Evolutionary conservation across 1,139 yeast genomes (phyloP), one percentile per base, ranked within the genome.

Genomic region (Zhuliangozyma blackwelliae): DNA sequence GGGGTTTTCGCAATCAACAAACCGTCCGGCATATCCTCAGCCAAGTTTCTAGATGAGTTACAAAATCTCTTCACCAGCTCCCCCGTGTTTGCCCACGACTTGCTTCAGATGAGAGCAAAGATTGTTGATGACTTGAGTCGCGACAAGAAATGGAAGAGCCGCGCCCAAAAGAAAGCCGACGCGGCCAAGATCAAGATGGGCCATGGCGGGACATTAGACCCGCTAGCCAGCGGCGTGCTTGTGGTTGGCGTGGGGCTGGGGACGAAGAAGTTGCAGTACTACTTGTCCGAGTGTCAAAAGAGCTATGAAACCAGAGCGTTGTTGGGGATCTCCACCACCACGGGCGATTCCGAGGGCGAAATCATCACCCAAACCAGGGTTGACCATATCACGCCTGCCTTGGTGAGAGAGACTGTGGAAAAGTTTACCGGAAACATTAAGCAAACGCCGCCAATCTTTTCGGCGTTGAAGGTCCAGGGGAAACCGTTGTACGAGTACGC

Each of bases 191-290:
- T 90, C 25, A 92, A 94, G 54, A 83, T 92, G 66, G 99, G 99
- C 1, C 99, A 94, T 59, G 99, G 98, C 7, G 99, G 99, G 6
- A 92, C 99, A 0, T 68, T 94, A 32, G 99, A 94, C 54, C 97
- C 97, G 0, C 61, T 88, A 39, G 99, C 99, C 0, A 80, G 89
- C 25, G 99, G 99, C 7, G 92, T 92, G 2, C 60, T 92, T 40
- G 94, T 94, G 2, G 73, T 94, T 41, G 99, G 98, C 4, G 77
- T 94, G 21, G 97, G 97, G 8, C 48, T 68, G 2, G 98, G 98
- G 2, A 94, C 99, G 3, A 92, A 90, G 55, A 69, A 76, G 54
- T 66, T 94, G 33, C 82, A 79, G 40, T 69, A 77, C 41, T 89
- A 84, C 51, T 68, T 83, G 30, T 74, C 82, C 28, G 88, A 87